These are phyloP conservation scores for Quillaja saponaria DNA, from an alignment of 306 rosid genomes.

Conservation along the genomic window DNA sequence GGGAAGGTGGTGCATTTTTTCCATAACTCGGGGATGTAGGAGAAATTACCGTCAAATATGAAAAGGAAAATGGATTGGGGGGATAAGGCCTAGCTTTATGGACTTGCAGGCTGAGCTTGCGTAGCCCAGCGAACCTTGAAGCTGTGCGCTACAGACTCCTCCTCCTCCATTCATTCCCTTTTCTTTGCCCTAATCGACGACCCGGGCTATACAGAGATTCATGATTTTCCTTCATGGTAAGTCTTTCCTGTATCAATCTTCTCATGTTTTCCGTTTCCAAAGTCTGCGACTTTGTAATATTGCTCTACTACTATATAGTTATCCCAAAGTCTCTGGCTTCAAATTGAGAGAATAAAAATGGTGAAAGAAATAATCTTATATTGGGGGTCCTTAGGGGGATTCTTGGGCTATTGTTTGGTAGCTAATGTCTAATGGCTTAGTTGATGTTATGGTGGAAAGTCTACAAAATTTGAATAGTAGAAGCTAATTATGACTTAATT, in stretches of 20 bases:
- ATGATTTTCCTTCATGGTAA: conserved; percentile 21
- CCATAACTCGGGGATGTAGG: too few relatives aligned
- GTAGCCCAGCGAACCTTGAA: too few relatives aligned
- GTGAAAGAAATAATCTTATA: neutral
- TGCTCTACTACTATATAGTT: too few relatives aligned
- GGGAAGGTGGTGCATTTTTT: too few relatives aligned
- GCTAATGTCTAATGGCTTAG: neutral
- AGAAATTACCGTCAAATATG: too few relatives aligned
- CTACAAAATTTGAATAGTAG: neutral
- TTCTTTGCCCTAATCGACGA: neutral
- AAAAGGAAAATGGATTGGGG: too few relatives aligned
- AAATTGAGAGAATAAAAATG: too few relatives aligned
- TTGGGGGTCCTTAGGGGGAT: neutral
- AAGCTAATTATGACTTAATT: neutral
- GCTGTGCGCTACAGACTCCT: too few relatives aligned
- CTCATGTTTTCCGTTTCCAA: neutral
- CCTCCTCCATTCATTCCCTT: conserved; percentile 4
- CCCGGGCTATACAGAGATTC: neutral
- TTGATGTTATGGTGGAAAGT: neutral
- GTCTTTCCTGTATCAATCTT: neutral
- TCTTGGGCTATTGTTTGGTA: neutral
- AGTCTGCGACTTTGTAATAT: too few relatives aligned
- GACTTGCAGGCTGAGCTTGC: too few relatives aligned
- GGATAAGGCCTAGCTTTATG: too few relatives aligned
- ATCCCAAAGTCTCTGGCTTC: too few relatives aligned